Conservation (phyloP, 1,284 basidiomycete genomes). For the Athelia psychrophila region DNA sequence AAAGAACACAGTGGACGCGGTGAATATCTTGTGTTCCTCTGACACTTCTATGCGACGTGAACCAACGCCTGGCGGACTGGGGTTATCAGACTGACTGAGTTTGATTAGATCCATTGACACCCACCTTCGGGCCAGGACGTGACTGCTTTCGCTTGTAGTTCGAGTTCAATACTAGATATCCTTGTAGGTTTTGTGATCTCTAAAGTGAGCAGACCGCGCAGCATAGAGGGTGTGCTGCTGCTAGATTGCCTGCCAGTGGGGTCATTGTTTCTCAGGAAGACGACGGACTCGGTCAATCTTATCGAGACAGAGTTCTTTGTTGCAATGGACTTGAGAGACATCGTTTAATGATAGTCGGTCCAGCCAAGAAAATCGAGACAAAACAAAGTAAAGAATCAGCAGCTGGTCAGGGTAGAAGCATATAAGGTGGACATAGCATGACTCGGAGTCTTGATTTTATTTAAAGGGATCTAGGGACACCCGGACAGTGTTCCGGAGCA, state of each 20-base stretch:
- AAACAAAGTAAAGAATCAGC: too few species aligned
- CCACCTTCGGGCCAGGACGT: slow-evolving; percentile 85
- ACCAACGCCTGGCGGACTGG: slow-evolving; percentile 63
- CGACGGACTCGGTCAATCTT: slow-evolving; percentile 78
- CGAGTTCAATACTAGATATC: slow-evolving; percentile 83
- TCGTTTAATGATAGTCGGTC: too few species aligned
- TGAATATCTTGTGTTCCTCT: slow-evolving; percentile 80
- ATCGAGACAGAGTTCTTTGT: slow-evolving; percentile 55
- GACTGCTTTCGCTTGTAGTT: slow-evolving; percentile 67
- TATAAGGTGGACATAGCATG: too few species aligned
- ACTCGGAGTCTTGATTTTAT: too few species aligned
- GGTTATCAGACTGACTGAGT: slow-evolving; percentile 3
- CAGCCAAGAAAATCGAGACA: too few species aligned
- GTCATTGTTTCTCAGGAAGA: slow-evolving; percentile 68
- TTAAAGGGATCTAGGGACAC: too few species aligned
- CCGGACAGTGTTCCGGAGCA: too few species aligned
- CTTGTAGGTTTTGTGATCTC: slow-evolving; percentile 81
- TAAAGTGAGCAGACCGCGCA: slow-evolving; percentile 87
- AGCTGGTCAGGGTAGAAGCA: too few species aligned
- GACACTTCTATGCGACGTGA: slow-evolving; percentile 75
- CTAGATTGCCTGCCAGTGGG: slow-evolving; percentile 35
- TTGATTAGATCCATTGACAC: slow-evolving; percentile 16
- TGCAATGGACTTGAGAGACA: too few species aligned
- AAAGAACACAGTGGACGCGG: slow-evolving; percentile 75
- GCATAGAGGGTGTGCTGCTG: slow-evolving; percentile 66